Evolutionary conservation across 805 yeast genomes (phyloP), one percentile per base, ranked within the genome.

Genomic region (Komagataella kurtzmanii): DNA sequence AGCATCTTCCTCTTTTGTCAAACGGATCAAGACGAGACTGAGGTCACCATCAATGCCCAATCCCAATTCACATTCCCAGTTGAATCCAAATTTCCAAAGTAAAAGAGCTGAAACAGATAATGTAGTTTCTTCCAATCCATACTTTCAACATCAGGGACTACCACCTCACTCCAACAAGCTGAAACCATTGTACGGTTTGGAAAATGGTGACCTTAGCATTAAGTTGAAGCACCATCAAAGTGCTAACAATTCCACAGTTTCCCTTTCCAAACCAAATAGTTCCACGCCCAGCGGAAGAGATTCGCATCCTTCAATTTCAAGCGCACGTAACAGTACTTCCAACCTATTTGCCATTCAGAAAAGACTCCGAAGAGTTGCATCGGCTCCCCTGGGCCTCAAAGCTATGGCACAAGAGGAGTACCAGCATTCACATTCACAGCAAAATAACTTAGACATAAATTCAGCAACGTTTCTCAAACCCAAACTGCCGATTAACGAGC

Each of bases 351-450:
- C 40, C 40, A 30, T 30, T 8, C 74, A 68, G 18, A 66, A 70
- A 46, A 70, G 72, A 18, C 67, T 86, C 21, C 70, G 93, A 54
- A 72, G 95, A 55, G 95, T 85, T 1, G 90, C 95, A 0, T 87
- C 96, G 0, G 95, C 93, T 1, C 96, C 96, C 8, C 71, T 84
- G 52, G 85, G 76, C 7, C 60, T 79, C 23, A 72, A 77, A 50
- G 67, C 56, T 51, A 54, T 71, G 17, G 67, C 47, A 3, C 47
- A 19, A 14, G 30, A 57, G 10, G 61, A 55, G 43, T 36, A 48
- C 60, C 10, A 50, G 55, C 17, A 54, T 48, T 10, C 52, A 5
- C 46, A 17, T 7, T 40, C 46, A 21, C 40, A 49, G 19, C 36
- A 19, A 49, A 21, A 24, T 40, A 30, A 45, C 46, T 8, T 21